Conservation (phyloP, 768 basidiomycete genomes). For the Suillus decipiens region DNA sequence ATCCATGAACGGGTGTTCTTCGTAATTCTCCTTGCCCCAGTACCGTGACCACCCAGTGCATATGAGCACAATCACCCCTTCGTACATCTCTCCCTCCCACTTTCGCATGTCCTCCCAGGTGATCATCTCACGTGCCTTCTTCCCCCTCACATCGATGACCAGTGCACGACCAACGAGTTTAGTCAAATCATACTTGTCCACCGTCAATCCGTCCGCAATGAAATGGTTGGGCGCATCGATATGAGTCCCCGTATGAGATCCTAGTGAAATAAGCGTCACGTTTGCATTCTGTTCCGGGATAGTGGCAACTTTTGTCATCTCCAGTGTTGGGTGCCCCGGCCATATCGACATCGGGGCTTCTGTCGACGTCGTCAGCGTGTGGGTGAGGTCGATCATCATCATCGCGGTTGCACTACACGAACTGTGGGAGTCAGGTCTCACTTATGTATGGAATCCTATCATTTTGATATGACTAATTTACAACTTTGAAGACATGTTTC, state of each 20-base stretch:
- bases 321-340: constrained; percentile 25
- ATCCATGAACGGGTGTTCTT: constrained; percentile 61
- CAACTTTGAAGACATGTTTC: background rate
- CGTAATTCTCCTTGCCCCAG: constrained; percentile 51
- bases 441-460: background rate
- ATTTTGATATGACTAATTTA: background rate
- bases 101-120: constrained; percentile 51
- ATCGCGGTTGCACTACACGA: background rate
- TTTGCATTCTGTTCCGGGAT: constrained; percentile 14
- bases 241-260: constrained; percentile 77
- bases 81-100: constrained; percentile 38
- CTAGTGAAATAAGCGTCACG: constrained; percentile 46
- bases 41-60: constrained; percentile 66
- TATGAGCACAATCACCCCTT: constrained; percentile 51
- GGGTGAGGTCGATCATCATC: constrained; percentile 28
- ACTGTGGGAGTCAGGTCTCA: background rate
- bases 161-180: constrained; percentile 53
- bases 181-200: constrained; percentile 56
- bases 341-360: constrained; percentile 24
- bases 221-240: constrained; percentile 78
- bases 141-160: constrained; percentile 52
- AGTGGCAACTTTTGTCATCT: constrained; percentile 11
- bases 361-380: constrained; percentile 17
- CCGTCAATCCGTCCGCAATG: constrained; percentile 49
- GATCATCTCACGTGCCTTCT: constrained; percentile 48